Conservation (phyloP, 2,329 filamentous ascomycete species). For the Botrytis porri region DNA sequence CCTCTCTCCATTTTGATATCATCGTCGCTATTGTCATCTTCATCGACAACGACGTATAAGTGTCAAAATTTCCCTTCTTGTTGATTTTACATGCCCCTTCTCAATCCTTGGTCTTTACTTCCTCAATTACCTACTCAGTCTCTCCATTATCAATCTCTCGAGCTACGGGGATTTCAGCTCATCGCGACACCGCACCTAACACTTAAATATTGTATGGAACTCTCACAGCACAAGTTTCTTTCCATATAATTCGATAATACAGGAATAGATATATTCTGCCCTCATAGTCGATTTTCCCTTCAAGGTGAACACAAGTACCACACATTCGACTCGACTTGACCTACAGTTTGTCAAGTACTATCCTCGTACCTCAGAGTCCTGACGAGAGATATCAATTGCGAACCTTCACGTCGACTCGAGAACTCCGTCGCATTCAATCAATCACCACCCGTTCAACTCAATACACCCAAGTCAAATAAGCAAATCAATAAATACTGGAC, state of each 20-base stretch:
- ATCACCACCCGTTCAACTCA: not conserved
- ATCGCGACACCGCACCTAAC: not conserved
- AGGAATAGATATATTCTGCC: not conserved
- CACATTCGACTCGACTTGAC: not conserved
- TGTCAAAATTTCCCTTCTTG: not conserved
- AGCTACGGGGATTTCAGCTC: not conserved
- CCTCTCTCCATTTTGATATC: not conserved
- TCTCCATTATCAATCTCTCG: not conserved
- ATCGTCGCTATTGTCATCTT: not conserved
- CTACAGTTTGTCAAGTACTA: not conserved
- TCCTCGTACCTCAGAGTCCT: not conserved
- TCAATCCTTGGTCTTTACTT: not conserved
- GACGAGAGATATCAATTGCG: not conserved
- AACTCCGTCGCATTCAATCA: not conserved
- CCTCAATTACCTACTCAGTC: not conserved
- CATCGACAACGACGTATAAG: not conserved
- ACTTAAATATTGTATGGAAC: not conserved
- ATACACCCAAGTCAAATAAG: not conserved
- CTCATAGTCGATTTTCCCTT: not conserved
- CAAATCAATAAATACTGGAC: not conserved
- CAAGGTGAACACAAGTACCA: not conserved
- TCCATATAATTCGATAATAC: not conserved
- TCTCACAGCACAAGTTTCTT: not conserved
- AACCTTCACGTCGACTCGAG: constrained; percentile 9
- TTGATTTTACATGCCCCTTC: not conserved